phyloP scores from a whole-genome alignment of 805 yeast genomes.

The Barnettozyma californica region DNA sequence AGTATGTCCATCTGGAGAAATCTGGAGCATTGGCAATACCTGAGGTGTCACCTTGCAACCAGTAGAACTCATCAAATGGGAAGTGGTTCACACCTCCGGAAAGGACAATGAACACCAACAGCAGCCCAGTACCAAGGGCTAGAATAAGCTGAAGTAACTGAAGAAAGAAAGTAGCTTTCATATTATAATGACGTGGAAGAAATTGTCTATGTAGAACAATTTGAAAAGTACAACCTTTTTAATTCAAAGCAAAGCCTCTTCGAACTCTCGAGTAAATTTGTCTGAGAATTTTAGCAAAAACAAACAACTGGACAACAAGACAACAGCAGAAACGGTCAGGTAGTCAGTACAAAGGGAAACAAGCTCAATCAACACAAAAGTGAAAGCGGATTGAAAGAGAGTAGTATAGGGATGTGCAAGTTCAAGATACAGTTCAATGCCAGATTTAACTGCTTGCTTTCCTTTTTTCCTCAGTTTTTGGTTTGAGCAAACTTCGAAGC shows the following conservation, averaged over 20 bases:
- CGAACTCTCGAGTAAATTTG: background rate
- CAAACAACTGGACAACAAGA: background rate
- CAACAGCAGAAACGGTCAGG: background rate
- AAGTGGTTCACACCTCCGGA: slow-evolving; percentile 55
- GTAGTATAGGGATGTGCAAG: background rate
- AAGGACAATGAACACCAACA: slow-evolving; percentile 52
- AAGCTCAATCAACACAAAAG: background rate
- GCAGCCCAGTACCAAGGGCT: slow-evolving; percentile 32
- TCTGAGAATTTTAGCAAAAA: slow-evolving; percentile 21
- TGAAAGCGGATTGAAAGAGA: background rate
- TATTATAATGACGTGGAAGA: background rate
- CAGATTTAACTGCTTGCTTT: background rate
- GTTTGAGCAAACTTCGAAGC: background rate
- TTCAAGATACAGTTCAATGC: background rate
- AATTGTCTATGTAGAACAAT: background rate
- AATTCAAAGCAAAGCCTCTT: background rate
- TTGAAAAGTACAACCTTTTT: background rate
- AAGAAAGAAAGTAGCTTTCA: background rate
- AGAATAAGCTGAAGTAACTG: background rate
- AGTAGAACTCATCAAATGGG: slow-evolving; percentile 63
- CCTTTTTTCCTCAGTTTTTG: background rate
- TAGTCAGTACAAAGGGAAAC: background rate
- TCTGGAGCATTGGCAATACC: slow-evolving; percentile 42
- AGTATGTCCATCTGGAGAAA: slow-evolving; percentile 72
- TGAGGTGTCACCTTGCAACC: slow-evolving; percentile 67